Percentiles rank a stretch among this genome's conserved stretches.
These are phyloP conservation scores for Penicillium sclerotigenum DNA, from an alignment of 2,329 filamentous ascomycete genomes.

Conservation along the genomic window DNA sequence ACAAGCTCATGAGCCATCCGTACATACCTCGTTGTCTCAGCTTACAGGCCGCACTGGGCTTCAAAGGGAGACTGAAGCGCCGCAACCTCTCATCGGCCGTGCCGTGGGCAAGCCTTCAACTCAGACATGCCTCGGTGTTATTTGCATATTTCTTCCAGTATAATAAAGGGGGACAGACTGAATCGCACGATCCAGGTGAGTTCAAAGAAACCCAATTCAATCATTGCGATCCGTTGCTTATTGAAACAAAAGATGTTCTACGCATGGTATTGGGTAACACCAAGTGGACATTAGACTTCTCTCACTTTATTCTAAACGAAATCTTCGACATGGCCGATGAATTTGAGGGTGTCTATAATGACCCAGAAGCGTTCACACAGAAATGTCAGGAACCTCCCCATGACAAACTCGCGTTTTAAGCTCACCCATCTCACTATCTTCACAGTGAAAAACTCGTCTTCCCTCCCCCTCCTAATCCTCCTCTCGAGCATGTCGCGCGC, in stretches of 20 bases:
- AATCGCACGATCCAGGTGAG: conserved; percentile 58
- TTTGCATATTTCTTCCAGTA: conserved; percentile 64
- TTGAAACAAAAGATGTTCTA: conserved; percentile 58
- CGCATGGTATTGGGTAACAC: conserved; percentile 70
- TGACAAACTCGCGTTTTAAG: background rate
- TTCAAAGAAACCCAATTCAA: background rate
- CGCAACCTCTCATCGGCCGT: conserved; percentile 70
- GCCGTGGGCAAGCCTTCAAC: conserved; percentile 69
- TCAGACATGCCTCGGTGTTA: conserved; percentile 65
- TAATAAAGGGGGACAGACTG: conserved; percentile 52
- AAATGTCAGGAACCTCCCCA: conserved; percentile 26
- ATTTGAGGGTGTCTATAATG: conserved; percentile 32
- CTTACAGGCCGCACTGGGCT: conserved; percentile 74
- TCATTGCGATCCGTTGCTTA: conserved; percentile 6
- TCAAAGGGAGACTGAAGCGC: conserved; percentile 59
- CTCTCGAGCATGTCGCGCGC: conserved; percentile 72
- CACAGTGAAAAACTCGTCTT: conserved; percentile 37
- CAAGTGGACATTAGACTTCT: conserved; percentile 71
- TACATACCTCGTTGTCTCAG: conserved; percentile 73
- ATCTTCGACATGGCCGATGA: conserved; percentile 47
- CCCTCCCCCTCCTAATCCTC: conserved; percentile 53
- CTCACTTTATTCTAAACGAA: conserved; percentile 55
- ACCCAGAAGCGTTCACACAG: conserved; percentile 37
- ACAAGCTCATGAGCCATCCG: conserved; percentile 69
- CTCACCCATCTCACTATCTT: conserved; percentile 1